Evolutionary conservation across 768 basidiomycete genomes (phyloP).

Genomic region (Basidioascus undulatus): DNA sequence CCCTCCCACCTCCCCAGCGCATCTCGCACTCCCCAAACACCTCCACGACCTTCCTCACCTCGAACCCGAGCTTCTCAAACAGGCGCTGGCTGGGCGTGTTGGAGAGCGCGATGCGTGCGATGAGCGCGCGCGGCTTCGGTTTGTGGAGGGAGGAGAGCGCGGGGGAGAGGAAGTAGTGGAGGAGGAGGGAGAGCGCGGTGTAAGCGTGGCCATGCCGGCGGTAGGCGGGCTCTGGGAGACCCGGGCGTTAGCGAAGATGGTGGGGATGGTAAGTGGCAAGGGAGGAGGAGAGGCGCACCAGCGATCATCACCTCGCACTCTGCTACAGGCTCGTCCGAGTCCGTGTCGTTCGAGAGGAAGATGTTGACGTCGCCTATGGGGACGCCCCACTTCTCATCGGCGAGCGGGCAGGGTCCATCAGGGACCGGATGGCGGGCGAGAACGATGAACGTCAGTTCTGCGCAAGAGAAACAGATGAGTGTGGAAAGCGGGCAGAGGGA

Average conservation of each 20-base stretch:
- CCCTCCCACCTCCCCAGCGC: constrained; percentile 19
- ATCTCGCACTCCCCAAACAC: constrained; percentile 72
- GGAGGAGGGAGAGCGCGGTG: constrained; percentile 37
- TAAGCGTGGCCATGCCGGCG: constrained; percentile 42
- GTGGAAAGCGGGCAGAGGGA: neutral
- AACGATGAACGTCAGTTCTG: constrained; percentile 75
- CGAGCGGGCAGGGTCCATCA: constrained; percentile 6
- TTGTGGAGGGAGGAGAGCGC: constrained; percentile 16
- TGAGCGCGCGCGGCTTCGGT: constrained; percentile 29
- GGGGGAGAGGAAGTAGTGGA: constrained; percentile 31
- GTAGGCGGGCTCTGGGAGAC: constrained; percentile 31
- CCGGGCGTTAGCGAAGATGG: neutral
- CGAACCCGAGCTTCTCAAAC: constrained; percentile 56
- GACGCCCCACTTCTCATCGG: constrained; percentile 20
- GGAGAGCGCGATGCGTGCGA: constrained; percentile 42
- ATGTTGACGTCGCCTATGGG: constrained; percentile 90
- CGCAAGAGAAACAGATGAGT: neutral
- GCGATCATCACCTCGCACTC: constrained; percentile 90
- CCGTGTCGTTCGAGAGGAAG: constrained; percentile 38
- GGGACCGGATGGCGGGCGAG: constrained; percentile 26
- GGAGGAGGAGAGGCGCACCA: constrained; percentile 21
- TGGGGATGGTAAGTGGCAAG: neutral
- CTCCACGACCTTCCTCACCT: constrained; percentile 35
- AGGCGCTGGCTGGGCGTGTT: constrained; percentile 47
- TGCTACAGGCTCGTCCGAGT: constrained; percentile 26